Base-by-base conservation (phyloP, 371 early-diverging fungal species). In the Fennellomyces sp. region DNA sequence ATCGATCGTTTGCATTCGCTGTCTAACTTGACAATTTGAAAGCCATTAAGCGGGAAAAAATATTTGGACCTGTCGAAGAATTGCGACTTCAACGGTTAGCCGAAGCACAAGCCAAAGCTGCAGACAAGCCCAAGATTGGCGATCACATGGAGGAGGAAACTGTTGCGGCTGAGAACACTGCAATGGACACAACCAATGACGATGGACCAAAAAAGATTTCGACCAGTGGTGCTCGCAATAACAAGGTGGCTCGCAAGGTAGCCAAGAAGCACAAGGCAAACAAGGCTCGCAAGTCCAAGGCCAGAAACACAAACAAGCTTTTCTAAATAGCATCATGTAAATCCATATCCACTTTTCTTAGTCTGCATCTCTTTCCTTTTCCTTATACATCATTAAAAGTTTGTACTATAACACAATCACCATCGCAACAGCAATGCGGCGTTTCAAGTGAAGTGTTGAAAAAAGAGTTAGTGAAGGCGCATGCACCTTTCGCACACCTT, bases 51-150 rank as follows among this genome's bases (percentile, higher is more conserved):
- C 78, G 81, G 63, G 63, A 72, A 29, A 47, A 60, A 19, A 65
- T 81, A 1, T 81, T 81, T 52, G 64, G 68, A 50, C 74, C 78
- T 26, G 74, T 78, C 6, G 78, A 78, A 53, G 81, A 78, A 60
- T 63, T 65, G 21, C 78, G 81, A 54, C 64, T 76, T 26, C 55
- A 54, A 52, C 74, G 81, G 39, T 69, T 81, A 60, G 78, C 81
- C 21, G 55, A 67, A 49, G 71, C 72, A 58, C 81, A 81, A 64
- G 74, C 73, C 26, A 76, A 71, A 36, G 78, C 76, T 15, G 78
- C 75, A 42, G 62, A 68, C 6, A 72, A 76, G 31, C 61, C 68
- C 31, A 75, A 68, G 35, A 66, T 58, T 11, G 61, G 61, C 25
- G 31, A 60, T 25, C 26, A n/a, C 28, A 60, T 52, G 51, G 66